These are phyloP conservation scores for Thielaviopsis punctulata DNA, from an alignment of 2,329 filamentous ascomycete species.

Conservation along the genomic window DNA sequence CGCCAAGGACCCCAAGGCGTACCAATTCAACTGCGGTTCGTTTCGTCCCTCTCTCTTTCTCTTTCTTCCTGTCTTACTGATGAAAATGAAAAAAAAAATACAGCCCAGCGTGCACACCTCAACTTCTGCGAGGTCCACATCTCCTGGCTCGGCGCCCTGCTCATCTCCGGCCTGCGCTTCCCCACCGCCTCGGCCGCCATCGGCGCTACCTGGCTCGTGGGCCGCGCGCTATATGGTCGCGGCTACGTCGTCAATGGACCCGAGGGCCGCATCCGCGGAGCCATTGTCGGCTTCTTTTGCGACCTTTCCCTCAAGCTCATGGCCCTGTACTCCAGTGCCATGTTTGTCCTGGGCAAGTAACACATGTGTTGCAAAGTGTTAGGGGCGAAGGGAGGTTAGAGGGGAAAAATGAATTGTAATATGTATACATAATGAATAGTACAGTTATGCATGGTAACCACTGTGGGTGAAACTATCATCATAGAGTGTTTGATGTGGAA, in stretches of 20 bases:
- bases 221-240: conserved; percentile 34
- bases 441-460: background rate
- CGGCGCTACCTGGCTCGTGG: conserved; percentile 35
- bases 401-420: background rate
- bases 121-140: conserved; percentile 47
- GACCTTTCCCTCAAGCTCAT: conserved; percentile 25
- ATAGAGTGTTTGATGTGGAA: background rate
- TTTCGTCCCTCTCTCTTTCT: conserved; percentile 12
- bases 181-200: conserved; percentile 32
- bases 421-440: background rate
- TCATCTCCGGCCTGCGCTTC: conserved; percentile 38
- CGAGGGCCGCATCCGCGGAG: conserved; percentile 26
- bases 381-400: background rate
- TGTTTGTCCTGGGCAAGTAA: conserved; percentile 21
- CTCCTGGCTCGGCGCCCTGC: conserved; percentile 32
- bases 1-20: conserved; percentile 35
- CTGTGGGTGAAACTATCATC: background rate
- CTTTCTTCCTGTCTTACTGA: background rate
- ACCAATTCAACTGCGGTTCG: conserved; percentile 44
- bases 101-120: conserved; percentile 41
- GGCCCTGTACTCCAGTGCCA: conserved; percentile 26
- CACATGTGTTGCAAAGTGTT: conserved; percentile 6
- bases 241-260: conserved; percentile 36
- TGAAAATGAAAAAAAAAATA: background rate
- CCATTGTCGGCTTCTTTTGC: conserved; percentile 19